Conservation (phyloP, 495 filamentous ascomycete species). For the Penicillium salamii region DNA sequence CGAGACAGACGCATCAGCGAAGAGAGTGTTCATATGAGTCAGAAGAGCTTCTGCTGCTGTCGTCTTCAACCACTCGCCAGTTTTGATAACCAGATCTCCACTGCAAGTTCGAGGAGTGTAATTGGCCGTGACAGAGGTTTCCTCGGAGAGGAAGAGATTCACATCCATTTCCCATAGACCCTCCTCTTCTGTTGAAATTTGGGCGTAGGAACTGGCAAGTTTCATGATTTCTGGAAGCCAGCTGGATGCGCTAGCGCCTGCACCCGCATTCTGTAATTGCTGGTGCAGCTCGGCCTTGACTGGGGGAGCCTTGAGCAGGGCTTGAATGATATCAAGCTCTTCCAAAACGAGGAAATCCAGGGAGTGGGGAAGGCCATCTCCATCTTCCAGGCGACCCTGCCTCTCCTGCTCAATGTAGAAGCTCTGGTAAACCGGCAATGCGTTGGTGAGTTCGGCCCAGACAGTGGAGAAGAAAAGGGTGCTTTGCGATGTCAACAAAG, state of each 20-base stretch:
- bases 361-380: slow-evolving; percentile 87
- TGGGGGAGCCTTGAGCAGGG: slow-evolving; percentile 75
- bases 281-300: slow-evolving; percentile 81
- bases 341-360: slow-evolving; percentile 92
- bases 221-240: slow-evolving; percentile 85
- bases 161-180: slow-evolving; percentile 95
- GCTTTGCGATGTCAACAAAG: slow-evolving; percentile 75
- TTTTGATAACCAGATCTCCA: slow-evolving; percentile 84
- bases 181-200: slow-evolving; percentile 89
- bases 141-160: slow-evolving; percentile 91
- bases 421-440: slow-evolving; percentile 68
- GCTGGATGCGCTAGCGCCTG: slow-evolving; percentile 49
- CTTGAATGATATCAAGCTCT: slow-evolving; percentile 89
- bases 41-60: slow-evolving; percentile 71
- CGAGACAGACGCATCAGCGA: slow-evolving; percentile 47
- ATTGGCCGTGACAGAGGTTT: slow-evolving; percentile 92
- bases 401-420: slow-evolving; percentile 82
- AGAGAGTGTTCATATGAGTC: slow-evolving; percentile 67
- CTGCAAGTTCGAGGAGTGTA: slow-evolving; percentile 91
- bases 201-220: slow-evolving; percentile 78
- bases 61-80: slow-evolving; percentile 82
- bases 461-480: slow-evolving; percentile 74
- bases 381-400: slow-evolving; percentile 85
- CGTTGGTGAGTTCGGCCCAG: slow-evolving; percentile 77
- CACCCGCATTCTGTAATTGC: slow-evolving; percentile 60